Conservation (phyloP, 768 basidiomycete genomes). For the Suillus luteus region DNA sequence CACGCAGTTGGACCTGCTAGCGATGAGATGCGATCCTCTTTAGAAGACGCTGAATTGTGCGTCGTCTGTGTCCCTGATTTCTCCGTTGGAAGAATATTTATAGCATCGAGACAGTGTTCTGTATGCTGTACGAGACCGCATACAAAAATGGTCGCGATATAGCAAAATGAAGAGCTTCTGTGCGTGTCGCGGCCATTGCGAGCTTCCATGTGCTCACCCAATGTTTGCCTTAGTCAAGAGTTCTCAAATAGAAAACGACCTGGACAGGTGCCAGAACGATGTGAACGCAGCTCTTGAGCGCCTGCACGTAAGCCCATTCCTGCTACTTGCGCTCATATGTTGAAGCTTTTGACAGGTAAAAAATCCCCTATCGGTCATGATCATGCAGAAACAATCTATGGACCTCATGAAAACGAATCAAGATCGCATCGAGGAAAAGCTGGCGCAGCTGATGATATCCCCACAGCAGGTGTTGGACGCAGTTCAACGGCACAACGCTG, state of each 20-base stretch:
- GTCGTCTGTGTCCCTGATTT: constrained; percentile 16
- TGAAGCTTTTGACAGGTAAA: constrained; percentile 22
- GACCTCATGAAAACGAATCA: constrained; percentile 31
- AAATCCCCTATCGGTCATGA: constrained; percentile 25
- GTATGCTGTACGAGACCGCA: constrained; percentile 39
- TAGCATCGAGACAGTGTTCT: constrained; percentile 38
- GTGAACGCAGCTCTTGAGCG: constrained; percentile 43
- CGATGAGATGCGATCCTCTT: constrained; percentile 39
- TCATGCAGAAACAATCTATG: constrained; percentile 32
- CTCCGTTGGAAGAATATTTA: constrained; percentile 3
- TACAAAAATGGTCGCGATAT: constrained; percentile 42
- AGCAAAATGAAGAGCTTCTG: constrained; percentile 41
- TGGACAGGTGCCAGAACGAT: constrained; percentile 45
- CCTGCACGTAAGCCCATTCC: constrained; percentile 41
- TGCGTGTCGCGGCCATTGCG: constrained; percentile 25
- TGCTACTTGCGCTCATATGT: not conserved
- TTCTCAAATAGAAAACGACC: constrained; percentile 46
- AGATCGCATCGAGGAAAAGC: constrained; percentile 38
- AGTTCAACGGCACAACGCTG: constrained; percentile 41
- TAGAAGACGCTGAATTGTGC: constrained; percentile 49
- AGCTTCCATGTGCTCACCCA: not conserved
- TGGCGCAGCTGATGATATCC: constrained; percentile 42
- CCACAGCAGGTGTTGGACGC: constrained; percentile 40
- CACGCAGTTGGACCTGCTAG: constrained; percentile 41
- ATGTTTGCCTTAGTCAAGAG: constrained; percentile 40